These are phyloP conservation scores for Blepharisma stoltei DNA, from an alignment of 73 alveolate genomes.

Conservation along the genomic window DNA sequence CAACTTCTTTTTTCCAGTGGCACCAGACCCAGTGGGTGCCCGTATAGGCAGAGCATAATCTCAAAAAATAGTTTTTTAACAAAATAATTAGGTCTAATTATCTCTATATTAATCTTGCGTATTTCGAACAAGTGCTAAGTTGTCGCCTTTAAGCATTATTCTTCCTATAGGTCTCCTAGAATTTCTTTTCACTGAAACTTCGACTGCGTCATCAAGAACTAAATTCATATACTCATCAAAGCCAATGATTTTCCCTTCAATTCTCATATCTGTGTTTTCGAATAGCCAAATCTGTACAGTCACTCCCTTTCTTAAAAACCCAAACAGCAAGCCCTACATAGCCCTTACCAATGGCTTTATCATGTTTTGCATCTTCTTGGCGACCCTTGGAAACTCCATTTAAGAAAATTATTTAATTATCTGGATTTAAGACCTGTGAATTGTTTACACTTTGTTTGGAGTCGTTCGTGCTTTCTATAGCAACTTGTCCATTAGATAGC, in stretches of 20 bases:
- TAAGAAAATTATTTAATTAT: background rate
- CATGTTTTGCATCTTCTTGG: slow-evolving; percentile 55
- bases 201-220: slow-evolving; percentile 73
- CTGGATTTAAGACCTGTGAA: no score
- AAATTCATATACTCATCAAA: slow-evolving; percentile 76
- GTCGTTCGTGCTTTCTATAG: background rate
- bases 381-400: slow-evolving; percentile 29
- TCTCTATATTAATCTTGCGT: background rate
- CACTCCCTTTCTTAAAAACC: slow-evolving; percentile 56
- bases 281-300: slow-evolving; percentile 71
- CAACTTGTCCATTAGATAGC: background rate
- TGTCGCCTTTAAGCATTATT: slow-evolving; percentile 74
- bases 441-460: no score
- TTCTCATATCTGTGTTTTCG: slow-evolving; percentile 61
- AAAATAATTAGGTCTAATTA: no score
- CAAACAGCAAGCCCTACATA: slow-evolving; percentile 37
- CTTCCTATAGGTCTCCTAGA: slow-evolving; percentile 66
- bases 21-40: no score
- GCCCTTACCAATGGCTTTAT: slow-evolving; percentile 51
- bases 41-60: no score
- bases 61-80: no score
- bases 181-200: slow-evolving; percentile 53
- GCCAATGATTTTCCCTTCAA: slow-evolving; percentile 72
- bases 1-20: no score
- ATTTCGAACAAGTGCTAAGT: slow-evolving; percentile 52